Percentiles rank a stretch among this genome's conserved stretches.
Conservation (phyloP, 163 green algal genomes). For the Scenedesmus sp. region DNA sequence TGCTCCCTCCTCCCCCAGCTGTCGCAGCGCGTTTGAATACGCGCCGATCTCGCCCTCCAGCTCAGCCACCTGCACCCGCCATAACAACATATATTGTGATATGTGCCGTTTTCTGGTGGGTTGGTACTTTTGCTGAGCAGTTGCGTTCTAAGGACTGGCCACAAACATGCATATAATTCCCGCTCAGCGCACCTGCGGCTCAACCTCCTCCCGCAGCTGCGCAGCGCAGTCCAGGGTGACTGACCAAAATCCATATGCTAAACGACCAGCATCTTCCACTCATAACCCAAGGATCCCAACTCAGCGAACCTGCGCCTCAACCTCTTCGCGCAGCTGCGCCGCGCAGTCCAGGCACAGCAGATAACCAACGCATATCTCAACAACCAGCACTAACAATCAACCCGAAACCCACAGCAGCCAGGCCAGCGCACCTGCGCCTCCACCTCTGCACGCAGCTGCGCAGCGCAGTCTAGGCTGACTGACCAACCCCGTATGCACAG, state of each 20-base stretch:
- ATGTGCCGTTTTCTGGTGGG: no score
- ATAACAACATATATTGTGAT: no score
- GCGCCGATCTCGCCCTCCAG: constrained; percentile 67
- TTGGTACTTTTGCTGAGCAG: no score
- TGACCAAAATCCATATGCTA: no score
- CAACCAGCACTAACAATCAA: no score
- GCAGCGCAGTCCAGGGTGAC: constrained; percentile 78
- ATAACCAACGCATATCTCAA: constrained; percentile 73
- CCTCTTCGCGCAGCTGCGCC: constrained; percentile 77
- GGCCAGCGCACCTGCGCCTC: constrained; percentile 62
- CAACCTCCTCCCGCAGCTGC: constrained; percentile 83
- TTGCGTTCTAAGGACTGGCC: no score
- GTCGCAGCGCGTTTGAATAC: constrained; percentile 60
- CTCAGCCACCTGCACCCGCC: constrained; percentile 55
- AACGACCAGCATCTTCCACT: no score
- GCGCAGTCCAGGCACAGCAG: constrained; percentile 91
- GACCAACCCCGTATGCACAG: no score
- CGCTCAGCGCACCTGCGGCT: constrained; percentile 59
- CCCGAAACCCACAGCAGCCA: no score
- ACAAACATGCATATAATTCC: no score
- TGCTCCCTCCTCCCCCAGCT: constrained; percentile 63
- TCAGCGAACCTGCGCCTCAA: constrained; percentile 66
- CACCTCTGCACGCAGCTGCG: constrained; percentile 81
- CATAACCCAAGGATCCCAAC: no score
- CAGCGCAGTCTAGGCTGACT: constrained; percentile 78